Evolutionary conservation across 805 yeast genomes (phyloP).

Genomic region (Myxozyma kluyveri): DNA sequence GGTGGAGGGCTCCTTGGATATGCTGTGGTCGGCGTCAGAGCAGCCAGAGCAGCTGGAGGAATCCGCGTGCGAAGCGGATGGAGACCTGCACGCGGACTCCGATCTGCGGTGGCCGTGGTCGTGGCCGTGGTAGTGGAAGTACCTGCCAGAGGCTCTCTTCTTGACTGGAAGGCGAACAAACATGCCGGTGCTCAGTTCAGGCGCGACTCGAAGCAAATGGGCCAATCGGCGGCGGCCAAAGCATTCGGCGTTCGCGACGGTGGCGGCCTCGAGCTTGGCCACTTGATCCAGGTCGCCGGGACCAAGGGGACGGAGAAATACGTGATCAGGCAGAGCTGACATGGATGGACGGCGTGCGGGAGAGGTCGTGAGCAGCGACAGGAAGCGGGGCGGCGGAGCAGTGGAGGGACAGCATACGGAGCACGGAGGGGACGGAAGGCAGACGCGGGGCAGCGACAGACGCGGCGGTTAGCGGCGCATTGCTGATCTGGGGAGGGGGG

Average conservation of each 20-base stretch:
- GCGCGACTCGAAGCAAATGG: constrained; percentile 77
- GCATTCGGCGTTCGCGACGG: constrained; percentile 71
- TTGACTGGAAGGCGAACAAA: constrained; percentile 65
- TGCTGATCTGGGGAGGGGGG: no score
- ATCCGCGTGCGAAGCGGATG: background rate
- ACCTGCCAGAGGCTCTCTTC: constrained; percentile 38
- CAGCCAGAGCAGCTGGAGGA: background rate
- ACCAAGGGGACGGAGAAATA: constrained; percentile 74
- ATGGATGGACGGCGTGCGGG: no score
- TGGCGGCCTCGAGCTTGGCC: constrained; percentile 57
- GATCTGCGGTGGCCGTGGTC: constrained; percentile 7
- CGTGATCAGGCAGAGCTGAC: constrained; percentile 50
- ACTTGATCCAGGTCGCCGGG: constrained; percentile 68
- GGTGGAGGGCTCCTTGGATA: no score
- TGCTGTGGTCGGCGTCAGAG: no score
- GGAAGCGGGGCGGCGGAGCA: no score
- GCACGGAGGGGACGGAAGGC: no score
- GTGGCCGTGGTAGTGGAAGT: background rate
- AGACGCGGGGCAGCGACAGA: no score
- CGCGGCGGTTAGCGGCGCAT: no score
- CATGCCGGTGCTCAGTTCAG: constrained; percentile 86
- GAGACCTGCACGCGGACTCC: constrained; percentile 2
- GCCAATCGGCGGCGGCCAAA: constrained; percentile 59
- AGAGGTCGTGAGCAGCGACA: no score
- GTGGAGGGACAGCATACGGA: no score